These are phyloP conservation scores for Cronartium quercuum DNA, from an alignment of 1,284 basidiomycete species.

Conservation along the genomic window DNA sequence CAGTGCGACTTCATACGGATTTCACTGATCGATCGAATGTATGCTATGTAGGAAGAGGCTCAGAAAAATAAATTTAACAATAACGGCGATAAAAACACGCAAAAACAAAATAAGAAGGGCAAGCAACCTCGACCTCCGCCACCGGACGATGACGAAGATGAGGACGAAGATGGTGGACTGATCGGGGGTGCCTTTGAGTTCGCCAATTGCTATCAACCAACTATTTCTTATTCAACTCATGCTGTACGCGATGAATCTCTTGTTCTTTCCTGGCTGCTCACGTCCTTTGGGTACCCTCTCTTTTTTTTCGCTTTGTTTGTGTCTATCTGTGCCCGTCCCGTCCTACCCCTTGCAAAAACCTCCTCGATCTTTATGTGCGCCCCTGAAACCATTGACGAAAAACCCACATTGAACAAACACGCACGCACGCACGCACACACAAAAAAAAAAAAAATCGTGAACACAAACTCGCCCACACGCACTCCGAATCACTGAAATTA, in stretches of 20 bases:
- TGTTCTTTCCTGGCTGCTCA: conserved; percentile 2
- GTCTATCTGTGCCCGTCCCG: background rate
- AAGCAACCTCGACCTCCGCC: background rate
- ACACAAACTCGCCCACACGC: too few relatives aligned
- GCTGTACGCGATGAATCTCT: conserved; percentile 1
- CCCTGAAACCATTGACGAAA: too few relatives aligned
- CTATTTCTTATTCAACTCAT: conserved; percentile 1
- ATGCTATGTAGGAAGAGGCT: background rate
- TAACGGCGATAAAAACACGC: background rate
- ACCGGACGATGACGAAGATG: background rate
- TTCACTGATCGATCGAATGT: too few relatives aligned
- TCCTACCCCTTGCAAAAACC: background rate
- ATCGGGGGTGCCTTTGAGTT: conserved; percentile 3
- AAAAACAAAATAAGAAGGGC: background rate
- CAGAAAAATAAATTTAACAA: background rate
- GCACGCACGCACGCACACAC: too few relatives aligned
- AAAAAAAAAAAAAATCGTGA: too few relatives aligned
- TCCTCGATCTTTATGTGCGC: too few relatives aligned
- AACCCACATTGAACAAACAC: too few relatives aligned
- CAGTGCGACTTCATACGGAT: too few relatives aligned
- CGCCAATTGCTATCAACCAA: background rate
- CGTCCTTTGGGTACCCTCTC: conserved; percentile 1
- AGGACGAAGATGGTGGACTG: background rate
- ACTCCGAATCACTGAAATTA: background rate
- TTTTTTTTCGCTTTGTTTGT: background rate